Conservation (phyloP, 139 green algal species). For the Gonium pectorale region DNA sequence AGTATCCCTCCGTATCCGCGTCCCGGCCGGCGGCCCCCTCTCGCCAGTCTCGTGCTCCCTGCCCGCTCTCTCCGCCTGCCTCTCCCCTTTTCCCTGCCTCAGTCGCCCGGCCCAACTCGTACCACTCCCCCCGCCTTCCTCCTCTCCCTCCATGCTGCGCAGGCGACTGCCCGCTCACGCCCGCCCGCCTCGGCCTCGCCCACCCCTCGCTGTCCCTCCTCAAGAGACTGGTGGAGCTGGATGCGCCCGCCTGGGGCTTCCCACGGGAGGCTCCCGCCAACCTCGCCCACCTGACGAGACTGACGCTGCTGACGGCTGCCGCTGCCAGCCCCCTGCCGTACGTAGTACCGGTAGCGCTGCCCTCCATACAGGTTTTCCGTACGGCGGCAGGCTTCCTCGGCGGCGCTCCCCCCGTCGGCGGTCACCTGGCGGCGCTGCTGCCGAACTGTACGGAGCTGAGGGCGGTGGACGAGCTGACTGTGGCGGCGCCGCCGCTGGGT, state of each 20-base stretch:
- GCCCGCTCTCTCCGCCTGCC: too few species aligned
- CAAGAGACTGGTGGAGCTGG: background rate
- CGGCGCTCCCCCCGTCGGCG: conserved; percentile 11
- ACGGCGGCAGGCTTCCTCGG: background rate
- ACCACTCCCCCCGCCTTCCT: too few species aligned
- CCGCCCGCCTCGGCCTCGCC: background rate
- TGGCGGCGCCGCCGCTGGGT: background rate
- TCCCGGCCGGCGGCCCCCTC: too few species aligned
- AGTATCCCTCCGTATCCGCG: too few species aligned
- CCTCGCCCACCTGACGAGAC: background rate
- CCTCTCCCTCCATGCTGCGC: too few species aligned
- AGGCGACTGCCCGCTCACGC: background rate
- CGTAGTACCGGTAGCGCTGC: conserved; percentile 4
- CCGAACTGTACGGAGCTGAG: background rate
- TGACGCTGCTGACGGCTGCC: background rate
- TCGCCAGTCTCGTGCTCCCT: too few species aligned
- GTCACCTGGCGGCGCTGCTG: conserved; percentile 13
- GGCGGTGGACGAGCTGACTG: background rate
- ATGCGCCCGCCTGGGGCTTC: background rate
- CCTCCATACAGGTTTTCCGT: background rate
- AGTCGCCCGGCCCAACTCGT: too few species aligned
- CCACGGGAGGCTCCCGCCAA: background rate
- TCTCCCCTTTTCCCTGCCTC: too few species aligned
- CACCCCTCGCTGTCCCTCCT: conserved; percentile 2
- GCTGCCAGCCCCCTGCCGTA: background rate